A percentile compares a stretch with the other conserved stretches of the same genome.
Evolutionary conservation across 2,329 filamentous ascomycete species (phyloP).

Genomic region (Colletotrichum camelliae): DNA sequence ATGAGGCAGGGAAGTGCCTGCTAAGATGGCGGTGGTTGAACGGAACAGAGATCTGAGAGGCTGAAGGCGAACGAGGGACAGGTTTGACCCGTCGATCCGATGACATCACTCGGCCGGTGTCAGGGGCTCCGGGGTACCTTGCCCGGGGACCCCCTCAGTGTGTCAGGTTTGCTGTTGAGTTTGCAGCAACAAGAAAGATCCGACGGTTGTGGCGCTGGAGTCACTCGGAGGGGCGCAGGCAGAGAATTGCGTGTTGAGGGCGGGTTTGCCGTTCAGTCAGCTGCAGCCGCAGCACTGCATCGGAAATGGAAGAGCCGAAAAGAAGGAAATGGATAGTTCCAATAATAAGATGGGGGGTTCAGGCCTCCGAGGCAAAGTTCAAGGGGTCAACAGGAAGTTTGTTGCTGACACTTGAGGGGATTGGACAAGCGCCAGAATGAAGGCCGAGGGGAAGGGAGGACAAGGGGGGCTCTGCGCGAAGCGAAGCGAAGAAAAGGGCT

Average conservation of each 20-base stretch:
- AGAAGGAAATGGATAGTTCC: not conserved
- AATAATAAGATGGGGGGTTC: not conserved
- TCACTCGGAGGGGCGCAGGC: not conserved
- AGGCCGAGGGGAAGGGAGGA: not conserved
- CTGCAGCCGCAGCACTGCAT: not conserved
- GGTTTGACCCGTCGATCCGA: slow-evolving; percentile 7
- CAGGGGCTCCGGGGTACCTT: slow-evolving; percentile 7
- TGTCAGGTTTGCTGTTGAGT: slow-evolving; percentile 11
- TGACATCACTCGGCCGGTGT: slow-evolving; percentile 21
- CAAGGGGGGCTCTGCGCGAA: not conserved
- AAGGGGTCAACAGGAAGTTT: not conserved
- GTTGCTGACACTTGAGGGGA: not conserved
- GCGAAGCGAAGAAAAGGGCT: not conserved
- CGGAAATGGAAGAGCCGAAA: not conserved
- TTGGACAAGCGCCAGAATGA: not conserved
- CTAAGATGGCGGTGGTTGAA: not conserved
- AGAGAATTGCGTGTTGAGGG: not conserved
- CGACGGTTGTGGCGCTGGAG: slow-evolving; percentile 7
- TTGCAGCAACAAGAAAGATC: not conserved
- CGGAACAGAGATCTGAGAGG: slow-evolving; percentile 4
- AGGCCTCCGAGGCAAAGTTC: not conserved
- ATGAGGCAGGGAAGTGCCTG: not conserved
- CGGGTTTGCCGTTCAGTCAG: not conserved
- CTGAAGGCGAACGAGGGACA: not conserved
- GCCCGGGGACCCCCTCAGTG: not conserved